Percentiles rank a stretch among this genome's conserved stretches.
phyloP scores from a whole-genome alignment of 257 asterid species.

The Euphrasia confusa region DNA sequence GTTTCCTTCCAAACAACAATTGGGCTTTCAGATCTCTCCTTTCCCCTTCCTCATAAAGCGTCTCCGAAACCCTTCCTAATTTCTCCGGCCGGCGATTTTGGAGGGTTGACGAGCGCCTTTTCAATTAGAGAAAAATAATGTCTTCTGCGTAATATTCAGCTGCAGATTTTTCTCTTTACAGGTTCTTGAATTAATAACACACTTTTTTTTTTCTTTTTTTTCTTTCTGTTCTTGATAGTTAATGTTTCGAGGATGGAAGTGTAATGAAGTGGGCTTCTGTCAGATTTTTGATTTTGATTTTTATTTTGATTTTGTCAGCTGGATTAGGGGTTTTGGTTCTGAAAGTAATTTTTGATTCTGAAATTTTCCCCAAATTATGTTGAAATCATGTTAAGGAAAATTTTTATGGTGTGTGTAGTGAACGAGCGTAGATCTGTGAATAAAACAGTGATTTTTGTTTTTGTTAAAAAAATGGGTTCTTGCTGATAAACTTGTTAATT shows the following conservation, averaged over 20 bases:
- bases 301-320: not conserved
- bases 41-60: not conserved
- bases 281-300: not conserved
- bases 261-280: not conserved
- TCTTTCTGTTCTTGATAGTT: slow-evolving; percentile 7
- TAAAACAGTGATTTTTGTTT: slow-evolving; percentile 11
- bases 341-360: not conserved
- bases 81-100: slow-evolving; percentile 13
- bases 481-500: not conserved
- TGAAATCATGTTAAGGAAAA: not conserved
- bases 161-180: slow-evolving; percentile 18
- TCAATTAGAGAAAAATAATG: not conserved
- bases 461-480: not conserved
- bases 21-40: slow-evolving; percentile 18
- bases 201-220: not conserved
- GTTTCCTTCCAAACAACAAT: slow-evolving; percentile 11
- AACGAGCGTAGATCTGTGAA: slow-evolving; percentile 31
- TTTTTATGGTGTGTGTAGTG: not conserved
- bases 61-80: not conserved
- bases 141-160: slow-evolving; percentile 14
- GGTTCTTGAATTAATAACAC: slow-evolving; percentile 13
- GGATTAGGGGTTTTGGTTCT: slow-evolving; percentile 11
- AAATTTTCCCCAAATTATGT: not conserved
- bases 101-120: not conserved
- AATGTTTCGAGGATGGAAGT: not conserved